These are phyloP conservation scores for Macrolepiota albuminosa DNA, from an alignment of 768 basidiomycete genomes.

Conservation along the genomic window DNA sequence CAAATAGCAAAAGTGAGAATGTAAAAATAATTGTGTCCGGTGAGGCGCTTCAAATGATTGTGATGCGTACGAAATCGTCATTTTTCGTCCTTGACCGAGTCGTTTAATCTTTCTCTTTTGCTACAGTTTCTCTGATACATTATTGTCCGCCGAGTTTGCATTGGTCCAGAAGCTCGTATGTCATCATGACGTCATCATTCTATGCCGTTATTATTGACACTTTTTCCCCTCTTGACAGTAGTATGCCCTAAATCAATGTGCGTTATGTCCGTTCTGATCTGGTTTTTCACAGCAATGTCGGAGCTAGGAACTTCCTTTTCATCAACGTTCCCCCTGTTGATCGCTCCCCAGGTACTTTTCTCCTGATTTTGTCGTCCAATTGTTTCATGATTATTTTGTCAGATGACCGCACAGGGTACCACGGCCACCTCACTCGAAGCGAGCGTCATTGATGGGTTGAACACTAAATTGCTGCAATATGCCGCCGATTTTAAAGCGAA, in stretches of 20 bases:
- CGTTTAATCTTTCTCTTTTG: neutral
- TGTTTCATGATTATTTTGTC: neutral
- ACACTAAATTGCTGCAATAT: conserved; percentile 40
- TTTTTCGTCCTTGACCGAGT: neutral
- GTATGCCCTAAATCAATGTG: conserved; percentile 14
- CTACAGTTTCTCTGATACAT: conserved; percentile 42
- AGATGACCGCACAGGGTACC: conserved; percentile 46
- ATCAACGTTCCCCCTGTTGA: conserved; percentile 38
- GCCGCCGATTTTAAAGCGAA: conserved; percentile 36
- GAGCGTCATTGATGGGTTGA: conserved; percentile 46
- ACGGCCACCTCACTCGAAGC: conserved; percentile 36
- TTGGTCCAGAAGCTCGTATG: conserved; percentile 44
- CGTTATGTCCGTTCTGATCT: neutral
- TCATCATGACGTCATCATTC: conserved; percentile 6
- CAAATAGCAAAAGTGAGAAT: no score
- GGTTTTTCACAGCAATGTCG: conserved; percentile 32
- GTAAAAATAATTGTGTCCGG: no score
- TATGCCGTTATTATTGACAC: neutral
- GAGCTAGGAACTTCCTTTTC: conserved; percentile 55
- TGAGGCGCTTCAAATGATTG: no score
- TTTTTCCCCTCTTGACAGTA: conserved; percentile 18
- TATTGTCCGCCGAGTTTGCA: conserved; percentile 46
- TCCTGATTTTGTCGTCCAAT: neutral
- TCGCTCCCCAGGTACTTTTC: conserved; percentile 33
- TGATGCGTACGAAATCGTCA: no score